Base-by-base conservation (phyloP, 2,329 filamentous ascomycete genomes). In the Cryphonectria carpinicola region DNA sequence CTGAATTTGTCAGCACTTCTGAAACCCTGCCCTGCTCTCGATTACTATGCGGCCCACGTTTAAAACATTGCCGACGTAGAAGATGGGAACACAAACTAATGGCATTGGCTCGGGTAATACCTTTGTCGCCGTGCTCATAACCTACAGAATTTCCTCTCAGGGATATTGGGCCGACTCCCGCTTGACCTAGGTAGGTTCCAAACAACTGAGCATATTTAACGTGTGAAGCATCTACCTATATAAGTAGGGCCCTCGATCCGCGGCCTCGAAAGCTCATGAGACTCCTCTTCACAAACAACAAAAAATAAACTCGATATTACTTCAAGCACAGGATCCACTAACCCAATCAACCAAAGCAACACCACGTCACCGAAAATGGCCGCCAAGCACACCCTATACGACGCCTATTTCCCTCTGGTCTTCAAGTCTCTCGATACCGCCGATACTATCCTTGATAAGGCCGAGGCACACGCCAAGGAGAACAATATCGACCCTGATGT, bases 401-500 rank as follows among this genome's bases (percentile, higher is more conserved):
- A 80, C 43, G 67, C 72, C 22, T 75, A 75, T 58, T 71, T 80
- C 35, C 70, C 71, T n/a, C 64, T 76, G n/a, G 71, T 78, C 43
- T 73, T 54, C 64, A 75, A 74, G 66, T 74, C 75, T 41, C 73
- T 80, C 13, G 66, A 73, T 22, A 71, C 76, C 0, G 74, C 81
- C 14, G 68, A 73, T n/a, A 70, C 72, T 65, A 75, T 81, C 58
- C 75, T 82, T 19, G 69, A 72, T 19, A 80, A 79, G 74, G 77
- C 78, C 35, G 71, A 76, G 60, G 65, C 74, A 46, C 72, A 80
- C 60, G 76, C 77, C 65, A 75, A 78, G 52, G 75, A 75, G 25
- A 74, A 76, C 54, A 74, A 74, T 46, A 46, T 75, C 52, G 74
- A 76, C 56, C 65, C 73, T 28, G 74, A 76, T 67, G 67, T 71